These are phyloP conservation scores for Plasmopara muralis DNA, from an alignment of 352 stramenopile species.

Conservation along the genomic window DNA sequence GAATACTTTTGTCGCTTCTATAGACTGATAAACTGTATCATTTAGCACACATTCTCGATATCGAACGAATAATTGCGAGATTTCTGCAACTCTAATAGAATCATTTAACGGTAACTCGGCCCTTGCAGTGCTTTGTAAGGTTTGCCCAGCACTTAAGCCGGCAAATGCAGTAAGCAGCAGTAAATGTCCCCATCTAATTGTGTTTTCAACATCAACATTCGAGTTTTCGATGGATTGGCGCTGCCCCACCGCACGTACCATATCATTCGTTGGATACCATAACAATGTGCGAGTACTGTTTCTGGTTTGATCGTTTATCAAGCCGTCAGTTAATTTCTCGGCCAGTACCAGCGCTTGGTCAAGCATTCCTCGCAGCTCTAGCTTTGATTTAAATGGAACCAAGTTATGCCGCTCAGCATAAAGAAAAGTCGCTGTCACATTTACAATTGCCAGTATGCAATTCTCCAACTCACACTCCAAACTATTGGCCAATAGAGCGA, in stretches of 20 bases:
- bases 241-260: constrained; percentile 36
- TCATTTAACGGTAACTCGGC: constrained; percentile 8
- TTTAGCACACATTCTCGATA: constrained; percentile 29
- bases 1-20: constrained; percentile 20
- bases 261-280: constrained; percentile 33
- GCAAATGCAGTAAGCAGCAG: constrained; percentile 31
- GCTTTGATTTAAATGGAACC: constrained; percentile 14
- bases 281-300: constrained; percentile 22
- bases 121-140: not conserved
- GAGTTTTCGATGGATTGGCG: constrained; percentile 16
- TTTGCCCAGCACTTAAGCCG: constrained; percentile 3
- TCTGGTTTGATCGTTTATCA: constrained; percentile 7
- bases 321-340: constrained; percentile 17
- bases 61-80: constrained; percentile 30
- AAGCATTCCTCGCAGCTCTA: constrained; percentile 26
- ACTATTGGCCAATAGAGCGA: constrained; percentile 20
- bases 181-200: constrained; percentile 33
- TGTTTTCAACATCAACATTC: constrained; percentile 12
- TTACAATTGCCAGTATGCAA: constrained; percentile 32
- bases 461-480: constrained; percentile 35
- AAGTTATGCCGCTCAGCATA: constrained; percentile 10
- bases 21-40: constrained; percentile 11
- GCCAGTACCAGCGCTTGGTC: constrained; percentile 30
- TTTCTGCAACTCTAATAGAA: constrained; percentile 14
- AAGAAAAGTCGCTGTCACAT: constrained; percentile 32